Conservation (phyloP, 2,329 filamentous ascomycete species). For the Aspergillus sp. region DNA sequence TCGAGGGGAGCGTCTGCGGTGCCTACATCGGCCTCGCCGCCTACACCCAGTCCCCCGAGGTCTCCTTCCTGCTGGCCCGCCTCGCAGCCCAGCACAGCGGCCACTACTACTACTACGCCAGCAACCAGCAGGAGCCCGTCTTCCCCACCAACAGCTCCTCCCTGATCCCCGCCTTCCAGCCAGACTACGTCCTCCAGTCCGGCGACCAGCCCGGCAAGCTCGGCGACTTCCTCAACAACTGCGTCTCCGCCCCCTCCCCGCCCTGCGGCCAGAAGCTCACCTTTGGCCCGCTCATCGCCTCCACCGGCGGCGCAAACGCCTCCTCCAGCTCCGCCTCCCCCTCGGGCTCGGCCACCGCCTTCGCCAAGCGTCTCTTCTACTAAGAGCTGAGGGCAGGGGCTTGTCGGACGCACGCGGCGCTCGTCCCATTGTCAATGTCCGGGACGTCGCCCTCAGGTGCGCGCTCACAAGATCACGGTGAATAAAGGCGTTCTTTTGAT, state of each 20-base stretch:
- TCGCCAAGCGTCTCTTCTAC: neutral
- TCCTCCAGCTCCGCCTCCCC: constrained; percentile 1
- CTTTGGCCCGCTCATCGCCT: constrained; percentile 24
- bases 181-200: constrained; percentile 19
- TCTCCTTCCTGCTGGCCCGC: constrained; percentile 29
- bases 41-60: constrained; percentile 29
- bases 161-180: constrained; percentile 23
- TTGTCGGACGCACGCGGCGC: too few relatives aligned
- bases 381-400: neutral
- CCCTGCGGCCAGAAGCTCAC: constrained; percentile 22
- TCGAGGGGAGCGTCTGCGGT: constrained; percentile 21
- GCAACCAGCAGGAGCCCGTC: constrained; percentile 11
- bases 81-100: constrained; percentile 26
- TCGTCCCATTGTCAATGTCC: too few relatives aligned
- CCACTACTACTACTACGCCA: constrained; percentile 22
- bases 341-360: neutral
- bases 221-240: constrained; percentile 21
- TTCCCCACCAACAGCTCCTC: constrained; percentile 22
- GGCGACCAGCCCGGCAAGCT: constrained; percentile 22
- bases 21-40: constrained; percentile 28
- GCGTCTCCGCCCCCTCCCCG: constrained; percentile 20
- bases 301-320: constrained; percentile 8
- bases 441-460: too few relatives aligned
- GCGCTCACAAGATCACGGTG: neutral
- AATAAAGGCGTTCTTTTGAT: neutral